Base-by-base conservation (phyloP, 768 basidiomycete species). In the Tulasnella sp. region DNA sequence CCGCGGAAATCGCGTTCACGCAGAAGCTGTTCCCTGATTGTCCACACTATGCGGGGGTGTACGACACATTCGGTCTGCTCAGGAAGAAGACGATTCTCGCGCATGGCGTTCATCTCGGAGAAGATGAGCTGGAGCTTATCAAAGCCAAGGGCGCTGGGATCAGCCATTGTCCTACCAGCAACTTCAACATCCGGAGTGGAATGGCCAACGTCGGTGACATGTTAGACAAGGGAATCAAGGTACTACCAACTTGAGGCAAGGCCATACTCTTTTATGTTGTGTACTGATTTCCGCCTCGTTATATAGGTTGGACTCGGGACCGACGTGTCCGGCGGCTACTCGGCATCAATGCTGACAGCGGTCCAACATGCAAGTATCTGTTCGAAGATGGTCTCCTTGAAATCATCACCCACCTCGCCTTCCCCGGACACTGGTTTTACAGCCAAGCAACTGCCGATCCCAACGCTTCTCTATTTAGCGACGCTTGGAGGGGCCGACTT, bases 131-230 rank as follows among this genome's bases (percentile, higher is more conserved):
- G 61, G 74, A 78, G 38, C 72, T 95, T 23, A 81, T 97, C 64
- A 80, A 80, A 64, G 62, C 74, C 64, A 75, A 76, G 52, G 73
- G 76, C 7, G 83, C 86, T 1, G 93, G 93, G 9, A 76, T 98
- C 51, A 86, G 87, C 64, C 95, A 97, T 71, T 97, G 95, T 68
- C 93, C 95, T 19, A 86, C 86, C 26, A 94, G 89, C 67, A 98
- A 97, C 70, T 88, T 95, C 70, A 88, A 95, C 72, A 69, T 98
- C 51, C 78, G 83, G 34, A 93, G 89, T 64, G 95, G 95, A 1
- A 76, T 89, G 27, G 86, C 93, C 1, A 80, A 79, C 17, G 80
- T 97, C 4, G 89, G 86, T 2, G 73, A 77, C 63, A 83, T 86
- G 71, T 75, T 97, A 11, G 93, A 97, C 70, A 73, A 71, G 48